phyloP scores from a whole-genome alignment of 805 yeast genomes.

The Kregervanrija fluxuum region DNA sequence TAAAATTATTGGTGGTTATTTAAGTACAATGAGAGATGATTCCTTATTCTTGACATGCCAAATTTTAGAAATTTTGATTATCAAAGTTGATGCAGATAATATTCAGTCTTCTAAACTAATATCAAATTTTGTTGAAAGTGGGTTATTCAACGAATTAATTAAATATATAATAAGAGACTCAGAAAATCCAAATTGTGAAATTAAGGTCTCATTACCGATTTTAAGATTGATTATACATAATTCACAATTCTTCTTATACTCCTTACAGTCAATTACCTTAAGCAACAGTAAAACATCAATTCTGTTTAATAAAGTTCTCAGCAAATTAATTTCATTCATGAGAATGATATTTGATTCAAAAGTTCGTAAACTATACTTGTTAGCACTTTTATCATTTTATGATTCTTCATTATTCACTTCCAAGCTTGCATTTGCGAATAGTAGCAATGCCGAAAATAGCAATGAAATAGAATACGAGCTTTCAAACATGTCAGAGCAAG shows the following conservation, averaged over 20 bases:
- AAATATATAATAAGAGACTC: conserved; percentile 35
- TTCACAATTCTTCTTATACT: conserved; percentile 27
- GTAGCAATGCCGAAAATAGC: conserved; percentile 8
- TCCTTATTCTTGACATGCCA: conserved; percentile 50
- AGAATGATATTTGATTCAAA: conserved; percentile 65
- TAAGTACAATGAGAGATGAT: conserved; percentile 65
- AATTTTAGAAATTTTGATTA: conserved; percentile 42
- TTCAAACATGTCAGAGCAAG: conserved; percentile 16
- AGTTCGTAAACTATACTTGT: conserved; percentile 46
- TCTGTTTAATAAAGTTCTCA: conserved; percentile 15
- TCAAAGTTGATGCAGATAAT: conserved; percentile 20
- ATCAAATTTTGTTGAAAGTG: conserved; percentile 33
- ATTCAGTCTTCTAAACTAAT: conserved; percentile 13
- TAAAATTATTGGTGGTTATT: conserved; percentile 43
- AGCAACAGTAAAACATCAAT: conserved; percentile 7
- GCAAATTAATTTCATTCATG: conserved; percentile 24
- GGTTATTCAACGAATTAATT: conserved; percentile 36
- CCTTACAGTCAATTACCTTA: conserved; percentile 2
- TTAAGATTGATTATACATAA: conserved; percentile 34
- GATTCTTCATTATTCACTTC: conserved; percentile 9
- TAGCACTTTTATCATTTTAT: conserved; percentile 27
- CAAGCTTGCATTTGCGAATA: not conserved
- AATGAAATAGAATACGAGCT: conserved; percentile 16
- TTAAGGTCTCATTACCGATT: conserved; percentile 30
- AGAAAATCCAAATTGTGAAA: conserved; percentile 35